Evolutionary conservation across 2,329 filamentous ascomycete genomes (phyloP).

Genomic region (Xylariaceae sp.): DNA sequence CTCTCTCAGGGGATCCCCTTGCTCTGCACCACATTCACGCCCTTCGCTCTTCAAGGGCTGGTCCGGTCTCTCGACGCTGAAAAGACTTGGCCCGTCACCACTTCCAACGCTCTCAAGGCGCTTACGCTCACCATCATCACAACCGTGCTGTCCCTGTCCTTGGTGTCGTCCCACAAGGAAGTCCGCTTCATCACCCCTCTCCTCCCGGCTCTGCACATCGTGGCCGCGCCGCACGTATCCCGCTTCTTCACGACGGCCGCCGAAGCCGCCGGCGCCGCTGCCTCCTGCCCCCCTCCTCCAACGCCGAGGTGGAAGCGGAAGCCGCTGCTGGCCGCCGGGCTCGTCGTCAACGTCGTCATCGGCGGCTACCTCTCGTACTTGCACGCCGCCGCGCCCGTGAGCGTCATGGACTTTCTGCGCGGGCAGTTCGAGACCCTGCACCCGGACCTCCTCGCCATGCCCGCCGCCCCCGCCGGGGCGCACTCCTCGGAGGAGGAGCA

Average conservation of each 20-base stretch:
- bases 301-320: conserved; percentile 40
- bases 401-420: conserved; percentile 70
- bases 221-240: conserved; percentile 62
- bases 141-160: conserved; percentile 58
- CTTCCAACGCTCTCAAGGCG: conserved; percentile 40
- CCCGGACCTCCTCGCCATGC: conserved; percentile 29
- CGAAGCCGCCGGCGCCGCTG: conserved; percentile 15
- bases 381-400: conserved; percentile 74
- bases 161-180: conserved; percentile 89
- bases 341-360: conserved; percentile 62
- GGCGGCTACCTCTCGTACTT: conserved; percentile 65
- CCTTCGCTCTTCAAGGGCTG: conserved; percentile 63
- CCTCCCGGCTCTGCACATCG: conserved; percentile 74
- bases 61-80: conserved; percentile 39
- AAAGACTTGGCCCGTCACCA: conserved; percentile 25
- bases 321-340: conserved; percentile 45
- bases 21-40: conserved; percentile 73
- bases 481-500: conserved; percentile 15
- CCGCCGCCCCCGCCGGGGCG: conserved; percentile 16
- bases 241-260: conserved; percentile 52
- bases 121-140: conserved; percentile 52
- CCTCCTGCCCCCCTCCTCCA: conserved; percentile 17
- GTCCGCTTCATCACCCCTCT: conserved; percentile 94
- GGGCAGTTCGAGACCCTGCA: conserved; percentile 57
- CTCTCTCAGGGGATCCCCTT: conserved; percentile 82